Base-by-base conservation (phyloP, 2,329 filamentous ascomycete species). In the Trichoderma sp. region DNA sequence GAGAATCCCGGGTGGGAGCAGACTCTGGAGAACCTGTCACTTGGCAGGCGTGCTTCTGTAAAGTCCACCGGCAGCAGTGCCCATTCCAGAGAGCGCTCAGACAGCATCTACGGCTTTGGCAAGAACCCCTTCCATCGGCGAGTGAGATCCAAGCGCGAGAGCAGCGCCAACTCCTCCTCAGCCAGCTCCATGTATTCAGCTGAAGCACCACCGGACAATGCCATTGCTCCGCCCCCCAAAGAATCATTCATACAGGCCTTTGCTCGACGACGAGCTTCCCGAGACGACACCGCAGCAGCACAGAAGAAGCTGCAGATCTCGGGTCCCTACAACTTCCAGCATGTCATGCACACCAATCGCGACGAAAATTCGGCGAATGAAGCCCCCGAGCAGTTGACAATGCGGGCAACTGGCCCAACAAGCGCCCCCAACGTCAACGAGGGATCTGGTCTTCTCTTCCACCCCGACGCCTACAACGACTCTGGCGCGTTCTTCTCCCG, bases 321-420 rank as follows among this genome's bases (percentile, higher is more conserved):
- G 1, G 86, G 83, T 1, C 89, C 89, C 3, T 91, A 89, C 80
- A 90, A 91, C 81, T 91, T 91, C 73, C 89, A 91, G 77, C 89
- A 91, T 78, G 83, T 91, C 39, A 85, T 87, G 4, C 89, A 91
- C 77, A 88, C 86, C 14, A 82, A 84, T 14, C 85, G 85, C 61
- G 85, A 89, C 34, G 82, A 85, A 64, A 72, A 86, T 3, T 79
- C 84, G 4, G 81, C 32, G 30, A 43, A 57, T 15, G 32, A 71
- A 12, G 72, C 56, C 4, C 56, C 69, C 8, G 61, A 71, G 58
- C 32, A 34, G 26, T 34, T 73, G 62, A 65, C 72, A 7, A 67
- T 73, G 69, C 58, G 60, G 47, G 72, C 69, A 57, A 79, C 80
- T 39, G 72, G 72, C 34, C 70, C 74, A 7, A 66, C 71, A 9